phyloP scores from a whole-genome alignment of 805 yeast species.

The Candida arabinofermentans region DNA sequence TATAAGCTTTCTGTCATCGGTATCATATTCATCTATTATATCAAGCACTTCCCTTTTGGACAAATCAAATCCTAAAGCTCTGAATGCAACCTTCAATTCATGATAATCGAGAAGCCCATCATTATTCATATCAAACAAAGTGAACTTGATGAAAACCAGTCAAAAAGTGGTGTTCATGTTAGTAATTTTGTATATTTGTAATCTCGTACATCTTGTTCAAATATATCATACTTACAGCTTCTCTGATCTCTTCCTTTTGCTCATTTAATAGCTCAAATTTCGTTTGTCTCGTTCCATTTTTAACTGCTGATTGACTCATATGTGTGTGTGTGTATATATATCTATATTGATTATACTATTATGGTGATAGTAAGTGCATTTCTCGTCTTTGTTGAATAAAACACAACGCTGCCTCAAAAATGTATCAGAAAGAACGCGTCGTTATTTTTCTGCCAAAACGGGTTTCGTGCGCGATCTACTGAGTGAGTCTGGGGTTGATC shows the following conservation, averaged over 20 bases:
- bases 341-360: neutral
- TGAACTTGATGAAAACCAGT: conserved; percentile 38
- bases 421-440: conserved; percentile 1
- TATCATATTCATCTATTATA: conserved; percentile 75
- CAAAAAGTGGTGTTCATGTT: conserved; percentile 1
- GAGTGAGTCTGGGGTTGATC: neutral
- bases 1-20: conserved; percentile 68
- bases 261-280: conserved; percentile 73
- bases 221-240: conserved; percentile 57
- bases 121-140: conserved; percentile 85
- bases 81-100: conserved; percentile 87
- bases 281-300: conserved; percentile 33
- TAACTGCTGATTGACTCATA: conserved; percentile 12
- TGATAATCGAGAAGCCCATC: conserved; percentile 91
- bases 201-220: too few relatives aligned
- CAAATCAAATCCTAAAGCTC: conserved; percentile 89
- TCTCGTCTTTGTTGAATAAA: too few relatives aligned
- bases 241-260: conserved; percentile 86
- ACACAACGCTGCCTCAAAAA: too few relatives aligned
- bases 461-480: neutral
- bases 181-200: conserved; percentile 2
- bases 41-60: conserved; percentile 70
- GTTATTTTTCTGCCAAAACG: too few relatives aligned
- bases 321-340: neutral
- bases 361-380: too few relatives aligned